Conservation (phyloP, 495 filamentous ascomycete genomes). For the Trichoderma gamsii region DNA sequence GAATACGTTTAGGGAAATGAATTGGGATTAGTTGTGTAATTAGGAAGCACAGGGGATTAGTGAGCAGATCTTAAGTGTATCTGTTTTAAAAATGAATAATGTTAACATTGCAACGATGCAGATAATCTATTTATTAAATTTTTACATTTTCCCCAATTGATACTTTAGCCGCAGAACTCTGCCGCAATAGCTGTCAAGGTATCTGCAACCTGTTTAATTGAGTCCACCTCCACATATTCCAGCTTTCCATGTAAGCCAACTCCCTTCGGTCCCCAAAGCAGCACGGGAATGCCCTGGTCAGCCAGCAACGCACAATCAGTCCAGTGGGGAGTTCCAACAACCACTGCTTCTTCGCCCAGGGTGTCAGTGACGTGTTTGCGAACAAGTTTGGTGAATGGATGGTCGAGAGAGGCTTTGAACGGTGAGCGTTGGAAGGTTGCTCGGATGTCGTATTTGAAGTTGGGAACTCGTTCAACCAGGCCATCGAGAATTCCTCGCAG, state of each 20-base stretch:
- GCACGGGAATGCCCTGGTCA: conserved; percentile 33
- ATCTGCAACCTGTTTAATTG: conserved; percentile 22
- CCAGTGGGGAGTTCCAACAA: conserved; percentile 31
- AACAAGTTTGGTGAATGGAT: conserved; percentile 32
- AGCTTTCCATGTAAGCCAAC: conserved; percentile 40
- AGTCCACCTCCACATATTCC: conserved; percentile 39
- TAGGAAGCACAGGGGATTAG: not conserved
- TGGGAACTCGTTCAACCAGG: conserved; percentile 16
- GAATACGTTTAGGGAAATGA: not conserved
- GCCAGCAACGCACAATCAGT: conserved; percentile 40
- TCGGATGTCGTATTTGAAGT: conserved; percentile 21
- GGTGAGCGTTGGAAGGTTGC: conserved; percentile 21
- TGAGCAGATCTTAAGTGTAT: not conserved
- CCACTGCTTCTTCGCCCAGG: conserved; percentile 16
- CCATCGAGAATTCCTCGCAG: conserved; percentile 21
- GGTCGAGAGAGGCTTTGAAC: conserved; percentile 19
- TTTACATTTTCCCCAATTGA: not conserved
- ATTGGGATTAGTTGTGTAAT: not conserved
- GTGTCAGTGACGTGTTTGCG: conserved; percentile 20
- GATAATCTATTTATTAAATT: not conserved
- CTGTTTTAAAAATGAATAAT: no score
- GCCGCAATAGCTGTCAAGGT: conserved; percentile 17
- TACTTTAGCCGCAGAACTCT: conserved; percentile 15
- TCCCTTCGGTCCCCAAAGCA: conserved; percentile 40
- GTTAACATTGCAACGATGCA: not conserved